These are phyloP conservation scores for Xylaria hypoxylon DNA, from an alignment of 2,329 filamentous ascomycete species.

Conservation along the genomic window DNA sequence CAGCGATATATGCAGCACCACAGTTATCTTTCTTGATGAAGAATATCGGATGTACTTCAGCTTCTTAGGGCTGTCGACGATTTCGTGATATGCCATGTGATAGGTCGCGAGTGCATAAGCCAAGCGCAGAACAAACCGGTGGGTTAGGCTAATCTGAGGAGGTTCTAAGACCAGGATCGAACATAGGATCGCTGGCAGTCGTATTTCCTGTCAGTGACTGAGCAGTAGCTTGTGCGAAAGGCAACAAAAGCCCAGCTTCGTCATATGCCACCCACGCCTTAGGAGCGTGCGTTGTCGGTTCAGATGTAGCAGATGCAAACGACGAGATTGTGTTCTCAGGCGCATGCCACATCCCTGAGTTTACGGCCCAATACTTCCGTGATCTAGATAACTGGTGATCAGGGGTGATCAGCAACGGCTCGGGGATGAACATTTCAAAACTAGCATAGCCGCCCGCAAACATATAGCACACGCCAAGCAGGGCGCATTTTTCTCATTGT, in stretches of 20 bases:
- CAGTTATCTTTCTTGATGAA: conserved; percentile 16
- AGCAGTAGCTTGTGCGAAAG: conserved; percentile 19
- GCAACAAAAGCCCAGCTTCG: conserved; percentile 22
- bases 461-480: conserved; percentile 5
- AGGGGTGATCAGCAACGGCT: not conserved
- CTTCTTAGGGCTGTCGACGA: not conserved
- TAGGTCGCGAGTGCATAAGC: conserved; percentile 21
- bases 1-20: conserved; percentile 20
- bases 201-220: not conserved
- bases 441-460: not conserved
- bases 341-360: not conserved
- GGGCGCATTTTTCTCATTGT: conserved; percentile 11
- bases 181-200: not conserved
- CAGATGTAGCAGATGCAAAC: not conserved
- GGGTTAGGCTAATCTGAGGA: conserved; percentile 18
- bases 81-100: conserved; percentile 10
- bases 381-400: not conserved
- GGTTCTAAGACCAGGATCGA: conserved; percentile 22
- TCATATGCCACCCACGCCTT: not conserved
- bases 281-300: not conserved
- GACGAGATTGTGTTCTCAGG: not conserved
- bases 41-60: not conserved
- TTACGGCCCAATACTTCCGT: conserved; percentile 11
- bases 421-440: not conserved
- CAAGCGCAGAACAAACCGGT: conserved; percentile 24